Evolutionary conservation across 1,139 yeast species (phyloP).

Genomic region (Lizanozyma gosingica): DNA sequence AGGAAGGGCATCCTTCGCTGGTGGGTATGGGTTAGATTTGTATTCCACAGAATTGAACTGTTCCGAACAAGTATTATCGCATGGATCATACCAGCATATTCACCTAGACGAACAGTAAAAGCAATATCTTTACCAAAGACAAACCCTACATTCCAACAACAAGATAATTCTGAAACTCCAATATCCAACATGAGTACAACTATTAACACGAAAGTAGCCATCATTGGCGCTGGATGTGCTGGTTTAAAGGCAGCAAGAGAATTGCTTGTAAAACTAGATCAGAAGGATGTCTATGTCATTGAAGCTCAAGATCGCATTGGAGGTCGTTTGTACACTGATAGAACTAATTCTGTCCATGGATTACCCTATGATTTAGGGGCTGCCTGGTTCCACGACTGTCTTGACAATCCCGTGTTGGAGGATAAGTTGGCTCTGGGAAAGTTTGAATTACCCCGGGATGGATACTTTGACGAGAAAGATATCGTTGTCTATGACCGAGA

Average conservation of each 20-base stretch:
- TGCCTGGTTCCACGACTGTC: conserved; percentile 82
- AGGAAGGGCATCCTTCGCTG: no score
- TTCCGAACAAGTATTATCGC: no score
- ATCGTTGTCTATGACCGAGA: conserved; percentile 31
- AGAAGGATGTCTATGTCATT: conserved; percentile 33
- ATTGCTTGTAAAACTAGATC: conserved; percentile 26
- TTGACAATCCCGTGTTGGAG: conserved; percentile 46
- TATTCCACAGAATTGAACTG: no score
- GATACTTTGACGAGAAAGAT: conserved; percentile 46
- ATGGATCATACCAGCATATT: no score
- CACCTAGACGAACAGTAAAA: no score
- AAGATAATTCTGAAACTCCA: no score
- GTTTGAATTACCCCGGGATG: conserved; percentile 22
- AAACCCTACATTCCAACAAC: no score
- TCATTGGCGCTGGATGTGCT: conserved; percentile 79
- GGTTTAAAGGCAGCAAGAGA: conserved; percentile 73
- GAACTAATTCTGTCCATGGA: conserved; percentile 23
- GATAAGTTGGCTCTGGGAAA: conserved; percentile 14
- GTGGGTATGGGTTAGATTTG: no score
- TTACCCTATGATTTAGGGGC: conserved; percentile 68
- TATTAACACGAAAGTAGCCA: conserved; percentile 10
- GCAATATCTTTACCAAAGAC: no score
- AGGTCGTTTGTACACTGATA: conserved; percentile 32
- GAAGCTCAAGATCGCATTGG: conserved; percentile 47
- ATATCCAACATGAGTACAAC: no score